phyloP scores from a whole-genome alignment of 2,329 filamentous ascomycete species.

The Colletotrichum chlorophyti region DNA sequence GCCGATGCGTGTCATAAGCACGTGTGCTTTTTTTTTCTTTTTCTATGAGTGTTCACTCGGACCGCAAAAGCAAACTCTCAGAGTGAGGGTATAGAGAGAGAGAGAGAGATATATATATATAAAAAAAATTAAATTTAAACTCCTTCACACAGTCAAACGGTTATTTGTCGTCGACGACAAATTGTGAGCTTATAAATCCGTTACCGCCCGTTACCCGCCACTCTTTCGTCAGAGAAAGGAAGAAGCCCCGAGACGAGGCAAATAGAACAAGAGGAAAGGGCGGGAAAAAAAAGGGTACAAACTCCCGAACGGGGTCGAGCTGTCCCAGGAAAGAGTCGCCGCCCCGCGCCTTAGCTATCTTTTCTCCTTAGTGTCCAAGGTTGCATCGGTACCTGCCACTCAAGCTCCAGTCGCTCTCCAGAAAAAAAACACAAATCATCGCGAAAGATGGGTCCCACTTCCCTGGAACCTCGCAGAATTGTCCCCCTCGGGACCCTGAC shows the following conservation, averaged over 20 bases:
- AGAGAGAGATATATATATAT: too few relatives aligned
- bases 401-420: too few relatives aligned
- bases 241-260: neutral
- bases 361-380: too few relatives aligned
- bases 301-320: neutral
- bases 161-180: too few relatives aligned
- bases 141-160: too few relatives aligned
- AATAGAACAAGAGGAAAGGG: neutral
- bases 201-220: too few relatives aligned
- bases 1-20: too few relatives aligned
- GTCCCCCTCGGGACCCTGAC: conserved; percentile 24
- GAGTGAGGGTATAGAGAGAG: too few relatives aligned
- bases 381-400: conserved; percentile 8
- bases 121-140: too few relatives aligned
- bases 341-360: conserved; percentile 21
- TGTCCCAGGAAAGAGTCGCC: conserved; percentile 15
- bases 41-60: too few relatives aligned
- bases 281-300: neutral
- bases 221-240: conserved; percentile 19
- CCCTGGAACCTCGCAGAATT: conserved; percentile 28
- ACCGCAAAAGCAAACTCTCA: too few relatives aligned
- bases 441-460: conserved; percentile 22
- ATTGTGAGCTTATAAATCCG: too few relatives aligned
- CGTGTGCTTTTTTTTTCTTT: conserved; percentile 17
- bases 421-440: conserved; percentile 29